Evolutionary conservation across 192 early-diverging fungal species (phyloP).

Genomic region (Chytriomyces sp.): DNA sequence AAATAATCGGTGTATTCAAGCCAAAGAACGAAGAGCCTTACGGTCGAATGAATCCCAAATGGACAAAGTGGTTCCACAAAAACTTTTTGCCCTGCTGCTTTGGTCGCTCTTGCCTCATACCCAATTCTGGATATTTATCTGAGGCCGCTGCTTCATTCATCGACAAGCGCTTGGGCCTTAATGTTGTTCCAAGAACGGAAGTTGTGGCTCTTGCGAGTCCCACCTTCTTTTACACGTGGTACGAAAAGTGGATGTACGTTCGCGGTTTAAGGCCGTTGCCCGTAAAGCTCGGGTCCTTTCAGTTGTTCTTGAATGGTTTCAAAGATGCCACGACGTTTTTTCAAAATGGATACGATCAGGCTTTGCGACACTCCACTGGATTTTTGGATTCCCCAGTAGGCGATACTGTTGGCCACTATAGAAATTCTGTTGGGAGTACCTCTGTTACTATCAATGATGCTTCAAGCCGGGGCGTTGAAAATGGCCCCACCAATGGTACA

Average conservation of each 20-base stretch:
- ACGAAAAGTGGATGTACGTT: constrained; percentile 54
- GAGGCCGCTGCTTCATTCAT: constrained; percentile 87
- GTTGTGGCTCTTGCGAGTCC: constrained; percentile 73
- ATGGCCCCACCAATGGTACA: no score
- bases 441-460: background rate
- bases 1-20: constrained; percentile 90
- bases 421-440: background rate
- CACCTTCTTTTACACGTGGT: constrained; percentile 77
- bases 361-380: constrained; percentile 9
- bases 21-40: constrained; percentile 73
- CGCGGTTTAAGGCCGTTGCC: constrained; percentile 60
- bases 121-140: constrained; percentile 86
- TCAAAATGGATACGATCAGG: constrained; percentile 60
- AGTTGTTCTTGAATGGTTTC: constrained; percentile 80
- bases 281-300: constrained; percentile 82
- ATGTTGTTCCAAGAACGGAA: constrained; percentile 84
- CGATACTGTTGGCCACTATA: background rate
- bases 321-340: constrained; percentile 87
- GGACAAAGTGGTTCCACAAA: constrained; percentile 91
- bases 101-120: constrained; percentile 85
- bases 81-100: constrained; percentile 89
- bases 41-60: constrained; percentile 81
- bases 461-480: background rate
- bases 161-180: constrained; percentile 74
- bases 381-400: background rate